Evolutionary conservation across 2,329 filamentous ascomycete species (phyloP), one percentile per base, ranked within the genome.

Genomic region (Calonectria crousiana): DNA sequence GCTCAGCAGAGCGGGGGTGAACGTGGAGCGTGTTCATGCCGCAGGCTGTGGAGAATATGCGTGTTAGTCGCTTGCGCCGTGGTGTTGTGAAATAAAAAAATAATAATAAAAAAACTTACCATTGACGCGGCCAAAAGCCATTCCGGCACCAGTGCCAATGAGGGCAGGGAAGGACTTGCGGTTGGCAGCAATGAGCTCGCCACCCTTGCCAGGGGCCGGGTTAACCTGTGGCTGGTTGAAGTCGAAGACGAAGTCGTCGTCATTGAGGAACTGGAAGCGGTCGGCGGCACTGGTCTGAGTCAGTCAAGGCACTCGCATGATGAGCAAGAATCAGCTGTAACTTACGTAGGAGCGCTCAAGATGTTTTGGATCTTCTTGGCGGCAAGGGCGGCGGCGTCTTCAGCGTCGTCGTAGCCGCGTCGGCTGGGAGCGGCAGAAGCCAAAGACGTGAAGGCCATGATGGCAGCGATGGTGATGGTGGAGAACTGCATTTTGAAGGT

Each of bases 11-110:
- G 52, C 89, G 88, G 64, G 88, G 88, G 82, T 91, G 89, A 4
- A 89, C 85, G 83, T 91, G 90, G 23, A 89, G 88, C 10, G 88
- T 90, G 85, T 90, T 90, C 83, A 92, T 89, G 72, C 88, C 89
- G 78, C 89, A 92, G 44, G 86, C 84, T 82, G n/a, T 28, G 30
- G 3, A 58, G 26, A n/a, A 36, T 18, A 18, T 10, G 14, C 10
- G 2, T 80, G 74, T 82, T 77, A 79, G 78, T 47, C 20, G 6
- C 44, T 0, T 32, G 41, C 6, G 11, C 60, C n/a, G 5, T 18
- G 51, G 9, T 41, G 32, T 0, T 1, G 3, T 20, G 14, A 4
- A 6, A 20, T n/a, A n/a, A n/a, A n/a, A n/a, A n/a, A n/a, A n/a
- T n/a, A 4, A 26, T 10, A 23, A 23, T 28, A 41, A 23, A 3